Percentiles rank a stretch among this genome's conserved stretches.
Evolutionary conservation across 2,329 filamentous ascomycete genomes (phyloP).

Genomic region (Mycogone perniciosa): DNA sequence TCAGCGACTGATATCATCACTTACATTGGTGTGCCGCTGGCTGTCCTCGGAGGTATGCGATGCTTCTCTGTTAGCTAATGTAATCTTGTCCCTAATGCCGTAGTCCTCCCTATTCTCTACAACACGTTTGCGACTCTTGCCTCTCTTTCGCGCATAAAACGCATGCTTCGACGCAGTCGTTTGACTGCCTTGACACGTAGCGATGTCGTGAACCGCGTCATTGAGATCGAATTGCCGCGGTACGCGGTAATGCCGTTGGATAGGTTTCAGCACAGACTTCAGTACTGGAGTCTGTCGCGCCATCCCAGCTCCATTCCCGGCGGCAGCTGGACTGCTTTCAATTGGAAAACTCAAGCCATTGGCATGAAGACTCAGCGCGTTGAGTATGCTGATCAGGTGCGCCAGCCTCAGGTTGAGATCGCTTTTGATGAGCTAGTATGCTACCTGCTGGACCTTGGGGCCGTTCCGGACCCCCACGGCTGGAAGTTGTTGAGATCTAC

Average conservation of each 20-base stretch:
- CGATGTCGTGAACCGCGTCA: constrained; percentile 58
- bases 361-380: constrained; percentile 57
- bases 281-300: constrained; percentile 53
- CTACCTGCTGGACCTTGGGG: constrained; percentile 58
- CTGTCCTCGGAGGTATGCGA: constrained; percentile 40
- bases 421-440: constrained; percentile 54
- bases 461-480: constrained; percentile 52
- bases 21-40: constrained; percentile 52
- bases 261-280: constrained; percentile 42
- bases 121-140: constrained; percentile 56
- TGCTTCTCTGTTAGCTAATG: background rate
- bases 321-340: constrained; percentile 58
- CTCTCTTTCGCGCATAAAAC: constrained; percentile 54
- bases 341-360: constrained; percentile 58
- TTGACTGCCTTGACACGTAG: constrained; percentile 55
- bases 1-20: constrained; percentile 47
- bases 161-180: constrained; percentile 50
- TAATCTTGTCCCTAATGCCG: background rate
- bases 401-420: constrained; percentile 47
- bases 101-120: constrained; percentile 58
- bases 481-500: constrained; percentile 51
- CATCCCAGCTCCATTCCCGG: constrained; percentile 50
- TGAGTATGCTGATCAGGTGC: constrained; percentile 53
- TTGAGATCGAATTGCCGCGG: constrained; percentile 59
- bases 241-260: constrained; percentile 58